These are phyloP conservation scores for Taphrina communis DNA, from an alignment of 1,139 yeast genomes.

Conservation along the genomic window DNA sequence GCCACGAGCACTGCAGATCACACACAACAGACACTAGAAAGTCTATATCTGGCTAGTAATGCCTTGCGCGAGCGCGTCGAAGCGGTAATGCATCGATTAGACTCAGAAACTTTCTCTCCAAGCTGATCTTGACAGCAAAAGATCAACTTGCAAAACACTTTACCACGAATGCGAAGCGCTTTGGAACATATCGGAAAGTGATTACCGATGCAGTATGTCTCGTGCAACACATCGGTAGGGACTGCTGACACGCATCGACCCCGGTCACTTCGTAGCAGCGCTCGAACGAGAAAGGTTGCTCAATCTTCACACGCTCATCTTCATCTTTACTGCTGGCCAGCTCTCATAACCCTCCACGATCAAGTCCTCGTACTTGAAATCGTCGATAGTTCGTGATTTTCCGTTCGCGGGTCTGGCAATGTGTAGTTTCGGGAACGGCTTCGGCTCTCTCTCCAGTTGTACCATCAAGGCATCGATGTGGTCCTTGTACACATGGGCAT, in stretches of 20 bases:
- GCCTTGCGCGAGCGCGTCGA: constrained; percentile 24
- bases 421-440: constrained; percentile 74
- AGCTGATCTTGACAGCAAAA: constrained; percentile 2
- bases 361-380: constrained; percentile 85
- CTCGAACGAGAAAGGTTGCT: not conserved
- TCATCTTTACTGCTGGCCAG: constrained; percentile 83
- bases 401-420: constrained; percentile 61
- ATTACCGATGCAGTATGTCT: not conserved
- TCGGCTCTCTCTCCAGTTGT: constrained; percentile 77
- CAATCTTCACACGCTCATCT: constrained; percentile 62
- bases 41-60: constrained; percentile 19
- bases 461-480: constrained; percentile 87
- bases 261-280: not conserved
- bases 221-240: no score
- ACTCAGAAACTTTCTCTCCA: not conserved
- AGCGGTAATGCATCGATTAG: constrained; percentile 9
- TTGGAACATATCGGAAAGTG: constrained; percentile 18
- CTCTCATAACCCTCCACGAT: constrained; percentile 80
- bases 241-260: no score
- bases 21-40: constrained; percentile 6
- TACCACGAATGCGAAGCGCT: constrained; percentile 23
- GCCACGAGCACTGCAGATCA: constrained; percentile 1
- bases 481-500: constrained; percentile 90
- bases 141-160: constrained; percentile 13
- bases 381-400: constrained; percentile 72